These are phyloP conservation scores for Collariella sp. DNA, from an alignment of 495 filamentous ascomycete species.

Conservation along the genomic window DNA sequence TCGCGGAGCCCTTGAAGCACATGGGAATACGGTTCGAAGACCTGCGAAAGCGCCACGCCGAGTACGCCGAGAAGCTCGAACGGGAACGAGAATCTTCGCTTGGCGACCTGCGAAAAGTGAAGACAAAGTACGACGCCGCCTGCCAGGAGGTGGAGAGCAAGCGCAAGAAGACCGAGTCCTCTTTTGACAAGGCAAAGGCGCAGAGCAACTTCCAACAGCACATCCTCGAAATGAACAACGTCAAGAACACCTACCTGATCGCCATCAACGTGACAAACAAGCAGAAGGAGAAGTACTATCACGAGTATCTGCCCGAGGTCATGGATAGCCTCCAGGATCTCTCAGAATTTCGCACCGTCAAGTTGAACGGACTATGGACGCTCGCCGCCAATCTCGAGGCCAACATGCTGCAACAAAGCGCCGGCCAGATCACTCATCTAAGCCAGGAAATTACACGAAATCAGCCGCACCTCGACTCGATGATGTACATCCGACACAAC, in stretches of 20 bases:
- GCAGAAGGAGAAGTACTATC: constrained; percentile 91
- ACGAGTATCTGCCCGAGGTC: constrained; percentile 91
- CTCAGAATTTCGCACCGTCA: constrained; percentile 74
- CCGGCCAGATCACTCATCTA: constrained; percentile 59
- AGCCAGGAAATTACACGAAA: constrained; percentile 80
- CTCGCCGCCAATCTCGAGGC: constrained; percentile 71
- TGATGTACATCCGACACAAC: constrained; percentile 97
- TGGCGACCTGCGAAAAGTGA: constrained; percentile 78
- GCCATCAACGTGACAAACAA: constrained; percentile 93
- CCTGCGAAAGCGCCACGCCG: constrained; percentile 80
- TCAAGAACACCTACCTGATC: constrained; percentile 96
- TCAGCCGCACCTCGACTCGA: constrained; percentile 77
- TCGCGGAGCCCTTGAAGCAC: constrained; percentile 77
- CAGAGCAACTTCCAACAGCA: constrained; percentile 86
- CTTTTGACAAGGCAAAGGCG: constrained; percentile 83
- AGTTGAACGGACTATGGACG: constrained; percentile 79
- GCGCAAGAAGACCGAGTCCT: constrained; percentile 85
- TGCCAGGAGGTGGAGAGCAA: constrained; percentile 92
- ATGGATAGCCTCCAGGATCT: constrained; percentile 87
- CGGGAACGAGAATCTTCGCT: constrained; percentile 79
- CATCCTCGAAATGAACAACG: constrained; percentile 85
- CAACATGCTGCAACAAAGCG: constrained; percentile 59
- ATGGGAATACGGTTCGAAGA: constrained; percentile 75
- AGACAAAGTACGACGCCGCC: constrained; percentile 82
- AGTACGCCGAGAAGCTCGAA: constrained; percentile 80